Conservation (phyloP, 768 basidiomycete genomes). For the Piloderma croceum region DNA sequence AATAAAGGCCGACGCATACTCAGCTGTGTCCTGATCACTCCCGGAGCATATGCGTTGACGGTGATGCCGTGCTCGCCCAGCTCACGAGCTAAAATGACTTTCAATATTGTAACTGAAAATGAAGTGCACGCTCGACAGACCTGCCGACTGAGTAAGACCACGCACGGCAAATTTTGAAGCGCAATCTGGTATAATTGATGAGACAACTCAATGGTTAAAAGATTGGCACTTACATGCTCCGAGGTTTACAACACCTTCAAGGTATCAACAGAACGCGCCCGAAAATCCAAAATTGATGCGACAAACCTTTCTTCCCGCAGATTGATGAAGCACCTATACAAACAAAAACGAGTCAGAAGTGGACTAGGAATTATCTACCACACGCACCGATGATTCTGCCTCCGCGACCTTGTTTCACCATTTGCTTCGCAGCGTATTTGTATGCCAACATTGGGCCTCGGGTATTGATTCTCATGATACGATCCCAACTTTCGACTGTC, state of each 20-base stretch:
- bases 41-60: slow-evolving; percentile 35
- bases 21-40: slow-evolving; percentile 11
- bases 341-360: too few relatives aligned
- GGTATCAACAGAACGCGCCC: neutral
- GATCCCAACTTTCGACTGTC: slow-evolving; percentile 34
- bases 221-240: too few relatives aligned
- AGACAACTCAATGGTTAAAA: too few relatives aligned
- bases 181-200: slow-evolving; percentile 10
- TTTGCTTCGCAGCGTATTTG: slow-evolving; percentile 56
- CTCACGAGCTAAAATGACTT: too few relatives aligned
- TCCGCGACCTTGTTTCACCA: slow-evolving; percentile 48
- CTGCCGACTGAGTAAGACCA: slow-evolving; percentile 19
- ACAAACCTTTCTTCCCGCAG: slow-evolving; percentile 22
- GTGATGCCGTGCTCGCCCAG: slow-evolving; percentile 34
- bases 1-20: too few relatives aligned
- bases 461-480: slow-evolving; percentile 43
- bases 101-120: too few relatives aligned
- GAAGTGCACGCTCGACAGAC: too few relatives aligned
- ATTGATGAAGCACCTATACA: slow-evolving; percentile 31
- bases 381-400: slow-evolving; percentile 49
- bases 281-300: neutral
- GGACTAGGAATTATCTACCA: too few relatives aligned
- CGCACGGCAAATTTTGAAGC: slow-evolving; percentile 19
- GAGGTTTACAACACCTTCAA: neutral
- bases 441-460: slow-evolving; percentile 59